phyloP scores from a whole-genome alignment of 2,329 filamentous ascomycete species.

The Xylariomycetidae sp. region DNA sequence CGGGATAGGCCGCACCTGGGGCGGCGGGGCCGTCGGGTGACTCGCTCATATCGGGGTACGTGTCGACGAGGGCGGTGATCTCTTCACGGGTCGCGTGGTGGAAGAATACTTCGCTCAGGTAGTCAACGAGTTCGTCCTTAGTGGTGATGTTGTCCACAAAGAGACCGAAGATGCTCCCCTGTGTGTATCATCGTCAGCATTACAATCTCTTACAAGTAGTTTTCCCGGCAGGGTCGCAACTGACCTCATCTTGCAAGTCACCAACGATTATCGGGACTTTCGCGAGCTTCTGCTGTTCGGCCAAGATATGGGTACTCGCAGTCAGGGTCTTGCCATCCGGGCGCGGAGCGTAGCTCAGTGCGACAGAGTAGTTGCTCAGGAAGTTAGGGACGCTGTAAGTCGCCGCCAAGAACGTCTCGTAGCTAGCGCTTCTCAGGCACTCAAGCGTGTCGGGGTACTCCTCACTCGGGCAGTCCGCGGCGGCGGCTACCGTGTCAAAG shows the following conservation, averaged over 20 bases:
- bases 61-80: slow-evolving; percentile 45
- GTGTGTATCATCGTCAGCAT: too few species aligned
- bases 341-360: slow-evolving; percentile 57
- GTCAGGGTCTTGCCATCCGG: slow-evolving; percentile 28
- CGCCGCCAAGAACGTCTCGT: slow-evolving; percentile 46
- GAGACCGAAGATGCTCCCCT: slow-evolving; percentile 54
- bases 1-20: slow-evolving; percentile 52
- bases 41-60: slow-evolving; percentile 45
- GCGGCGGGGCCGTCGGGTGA: slow-evolving; percentile 55
- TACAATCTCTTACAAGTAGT: too few species aligned
- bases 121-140: slow-evolving; percentile 37
- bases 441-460: slow-evolving; percentile 35
- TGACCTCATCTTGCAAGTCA: slow-evolving; percentile 59
- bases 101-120: background rate
- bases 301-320: slow-evolving; percentile 19
- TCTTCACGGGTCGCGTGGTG: slow-evolving; percentile 28
- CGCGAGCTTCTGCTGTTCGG: slow-evolving; percentile 44
- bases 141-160: slow-evolving; percentile 55
- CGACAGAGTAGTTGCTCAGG: slow-evolving; percentile 51
- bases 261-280: slow-evolving; percentile 60
- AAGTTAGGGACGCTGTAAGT: slow-evolving; percentile 54
- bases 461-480: slow-evolving; percentile 47
- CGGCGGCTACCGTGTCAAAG: slow-evolving; percentile 47
- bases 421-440: slow-evolving; percentile 51
- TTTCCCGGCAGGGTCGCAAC: too few species aligned